Base-by-base conservation (phyloP, 2,329 filamentous ascomycete genomes). In the Claviceps quebecensis region DNA sequence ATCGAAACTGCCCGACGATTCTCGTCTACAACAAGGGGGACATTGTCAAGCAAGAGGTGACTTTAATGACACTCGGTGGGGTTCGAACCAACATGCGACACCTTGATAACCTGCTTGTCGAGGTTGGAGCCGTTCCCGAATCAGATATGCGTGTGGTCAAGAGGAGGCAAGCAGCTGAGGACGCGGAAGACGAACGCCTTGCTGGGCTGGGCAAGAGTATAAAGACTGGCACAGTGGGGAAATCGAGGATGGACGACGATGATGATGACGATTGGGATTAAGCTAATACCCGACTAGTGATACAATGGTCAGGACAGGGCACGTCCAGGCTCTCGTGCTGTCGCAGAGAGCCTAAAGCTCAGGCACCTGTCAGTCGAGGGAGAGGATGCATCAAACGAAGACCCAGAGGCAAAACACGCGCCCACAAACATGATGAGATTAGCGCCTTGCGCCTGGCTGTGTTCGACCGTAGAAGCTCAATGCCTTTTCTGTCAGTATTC, bases 1-100 rank as follows among this genome's bases (percentile, higher is more conserved):
- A 97, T 61, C 78, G 79, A 52, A 98, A 98, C 66, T 95, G 89
- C 53, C 93, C 93, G 1, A 98, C 93, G 0, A 88, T 98, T 38
- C 65, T 98, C 56, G 79, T 95, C 0, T 98, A 98, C 69, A 85
- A 84, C 64, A 88, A 95, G 60, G 89, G 88, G 17, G 87, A 98
- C 64, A 95, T 98, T 57, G 82, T 83, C 64, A 87, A 82, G 70
- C 93, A 98, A 69, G 70, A 96, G 49, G 86, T 98, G n/a, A 97
- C 91, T 4, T 70, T 98, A 56, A 77, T 80, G 60, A 87, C 87
- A 50, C 68, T 97, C 45, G 81, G 81, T 9, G 93, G 93, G 4
- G 75, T 78, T 3, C 75, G 77, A 56, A 87, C 84, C 52, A 81
- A 73, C 57, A 75, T 88, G 72, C 69, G 78, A 68, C 83, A 94